A percentile compares a stretch with the other conserved stretches of the same genome.
Evolutionary conservation across 2,329 filamentous ascomycete species (phyloP).

Genomic region (Colletotrichum musae): DNA sequence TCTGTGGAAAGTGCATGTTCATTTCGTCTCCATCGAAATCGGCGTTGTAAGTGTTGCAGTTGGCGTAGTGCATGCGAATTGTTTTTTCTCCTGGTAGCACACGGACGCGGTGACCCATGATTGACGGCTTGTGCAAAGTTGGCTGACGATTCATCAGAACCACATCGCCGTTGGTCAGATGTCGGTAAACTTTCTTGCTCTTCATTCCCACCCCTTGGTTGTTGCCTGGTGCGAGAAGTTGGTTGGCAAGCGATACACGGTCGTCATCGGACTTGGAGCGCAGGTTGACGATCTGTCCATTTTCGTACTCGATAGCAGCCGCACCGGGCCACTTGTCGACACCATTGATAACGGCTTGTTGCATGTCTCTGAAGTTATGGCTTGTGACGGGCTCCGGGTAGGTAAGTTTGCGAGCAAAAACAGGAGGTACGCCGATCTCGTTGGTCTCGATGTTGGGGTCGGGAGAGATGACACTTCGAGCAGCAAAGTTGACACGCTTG

Average conservation of each 20-base stretch:
- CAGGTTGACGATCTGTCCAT: slow-evolving; percentile 90
- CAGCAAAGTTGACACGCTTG: slow-evolving; percentile 98
- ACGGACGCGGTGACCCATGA: slow-evolving; percentile 96
- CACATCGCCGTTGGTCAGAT: slow-evolving; percentile 96
- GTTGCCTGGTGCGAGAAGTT: slow-evolving; percentile 88
- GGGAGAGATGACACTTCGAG: slow-evolving; percentile 96
- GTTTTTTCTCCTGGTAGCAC: slow-evolving; percentile 96
- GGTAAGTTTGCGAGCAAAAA: slow-evolving; percentile 95
- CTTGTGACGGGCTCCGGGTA: slow-evolving; percentile 98
- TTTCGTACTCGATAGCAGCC: slow-evolving; percentile 94
- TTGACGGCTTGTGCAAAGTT: slow-evolving; percentile 97
- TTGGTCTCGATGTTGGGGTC: slow-evolving; percentile 99
- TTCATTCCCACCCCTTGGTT: slow-evolving; percentile 80
- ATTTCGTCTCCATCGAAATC: slow-evolving; percentile 99
- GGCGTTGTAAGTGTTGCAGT: slow-evolving; percentile 99
- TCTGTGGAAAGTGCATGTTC: slow-evolving; percentile 99
- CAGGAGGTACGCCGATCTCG: slow-evolving; percentile 98
- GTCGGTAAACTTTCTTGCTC: slow-evolving; percentile 97
- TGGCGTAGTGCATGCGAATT: slow-evolving; percentile 99
- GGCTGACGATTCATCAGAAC: slow-evolving; percentile 99
- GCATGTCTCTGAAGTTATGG: slow-evolving; percentile 96
- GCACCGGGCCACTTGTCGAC: slow-evolving; percentile 95
- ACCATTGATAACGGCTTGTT: slow-evolving; percentile 96
- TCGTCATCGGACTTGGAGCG: slow-evolving; percentile 91
- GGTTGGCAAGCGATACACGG: slow-evolving; percentile 89